Base-by-base conservation (phyloP, 345 rosid species). In the Euphorbia lathyris region DNA sequence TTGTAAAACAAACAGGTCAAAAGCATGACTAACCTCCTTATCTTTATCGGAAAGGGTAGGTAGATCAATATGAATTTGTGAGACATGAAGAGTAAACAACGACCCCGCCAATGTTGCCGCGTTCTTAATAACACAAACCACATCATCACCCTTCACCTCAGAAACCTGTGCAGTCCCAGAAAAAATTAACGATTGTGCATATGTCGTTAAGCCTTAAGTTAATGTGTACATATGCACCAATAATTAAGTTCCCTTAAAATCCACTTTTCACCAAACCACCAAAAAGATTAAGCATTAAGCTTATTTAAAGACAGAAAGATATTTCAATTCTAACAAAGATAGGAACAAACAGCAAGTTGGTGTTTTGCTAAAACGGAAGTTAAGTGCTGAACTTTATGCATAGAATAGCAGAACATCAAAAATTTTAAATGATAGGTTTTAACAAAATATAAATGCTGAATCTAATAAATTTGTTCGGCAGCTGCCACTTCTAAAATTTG, bases 1-100 rank as follows among this genome's bases (percentile, higher is more conserved):
- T 50, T 14, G 25, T 29, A 64, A 61, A 58, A 42, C 38, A 16
- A 8, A 19, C 26, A 32, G 19, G 52, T 63, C 4, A 50, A 56
- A 36, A 63, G 13, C 23, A 52, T 42, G 16, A 69, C 75, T 74
- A 57, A 88, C 98, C 96, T 91, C 96, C 83, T 91, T 91, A 72
- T 94, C 98, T 71, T 86, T 87, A 68, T 87, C 89, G 5, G 97
- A 79, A 30, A 95, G 96, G 25, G 99, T 90, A 55, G 99, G 99
- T 74, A 95, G 72, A 52, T 87, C 88, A 55, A 95, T 91, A 62
- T 26, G 97, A 78, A 95, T 81, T 86, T 95, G 99, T 72, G 99
- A 90, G 69, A 77, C 90, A 61, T 92, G 97, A 79, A 88, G 64
- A 17, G 97, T 95, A 80, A 95, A 95, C 63, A 95, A 72, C 63